Evolutionary conservation across 805 yeast species (phyloP).

Genomic region (Limtongia smithiae): DNA sequence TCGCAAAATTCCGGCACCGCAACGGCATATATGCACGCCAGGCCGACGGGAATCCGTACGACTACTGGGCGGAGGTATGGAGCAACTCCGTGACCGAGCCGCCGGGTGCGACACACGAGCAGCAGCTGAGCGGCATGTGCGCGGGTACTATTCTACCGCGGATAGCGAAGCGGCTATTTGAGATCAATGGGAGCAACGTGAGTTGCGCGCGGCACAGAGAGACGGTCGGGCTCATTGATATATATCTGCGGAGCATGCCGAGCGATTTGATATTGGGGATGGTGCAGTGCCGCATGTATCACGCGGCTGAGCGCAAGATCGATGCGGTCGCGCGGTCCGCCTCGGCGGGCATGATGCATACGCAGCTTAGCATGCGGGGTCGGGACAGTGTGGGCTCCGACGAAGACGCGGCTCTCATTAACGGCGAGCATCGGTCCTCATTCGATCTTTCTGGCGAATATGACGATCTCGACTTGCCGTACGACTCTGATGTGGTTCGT

Average conservation of each 20-base stretch:
- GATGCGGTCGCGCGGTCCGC: background rate
- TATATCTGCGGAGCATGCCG: constrained; percentile 11
- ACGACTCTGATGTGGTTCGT: too few relatives aligned
- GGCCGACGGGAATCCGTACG: constrained; percentile 2
- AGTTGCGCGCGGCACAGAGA: constrained; percentile 5
- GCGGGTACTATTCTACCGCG: constrained; percentile 14
- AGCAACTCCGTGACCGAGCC: background rate
- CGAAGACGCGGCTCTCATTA: constrained; percentile 2
- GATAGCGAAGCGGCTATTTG: constrained; percentile 19
- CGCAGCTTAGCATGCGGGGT: background rate
- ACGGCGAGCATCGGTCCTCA: too few relatives aligned
- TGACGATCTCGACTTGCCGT: too few relatives aligned
- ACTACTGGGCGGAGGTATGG: constrained; percentile 21
- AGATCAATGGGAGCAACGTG: constrained; percentile 15
- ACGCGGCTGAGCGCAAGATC: constrained; percentile 5
- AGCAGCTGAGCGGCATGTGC: background rate
- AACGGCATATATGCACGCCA: constrained; percentile 15
- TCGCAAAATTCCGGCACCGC: constrained; percentile 21
- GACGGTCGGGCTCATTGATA: constrained; percentile 22
- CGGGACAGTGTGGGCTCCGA: background rate
- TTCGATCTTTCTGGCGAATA: too few relatives aligned
- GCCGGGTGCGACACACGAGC: background rate
- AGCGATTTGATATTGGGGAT: constrained; percentile 13
- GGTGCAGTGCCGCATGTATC: constrained; percentile 20
- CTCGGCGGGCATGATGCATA: background rate